Percentiles rank a stretch among this genome's conserved stretches.
These are phyloP conservation scores for Exophiala sideris DNA, from an alignment of 2,329 filamentous ascomycete genomes.

Conservation along the genomic window DNA sequence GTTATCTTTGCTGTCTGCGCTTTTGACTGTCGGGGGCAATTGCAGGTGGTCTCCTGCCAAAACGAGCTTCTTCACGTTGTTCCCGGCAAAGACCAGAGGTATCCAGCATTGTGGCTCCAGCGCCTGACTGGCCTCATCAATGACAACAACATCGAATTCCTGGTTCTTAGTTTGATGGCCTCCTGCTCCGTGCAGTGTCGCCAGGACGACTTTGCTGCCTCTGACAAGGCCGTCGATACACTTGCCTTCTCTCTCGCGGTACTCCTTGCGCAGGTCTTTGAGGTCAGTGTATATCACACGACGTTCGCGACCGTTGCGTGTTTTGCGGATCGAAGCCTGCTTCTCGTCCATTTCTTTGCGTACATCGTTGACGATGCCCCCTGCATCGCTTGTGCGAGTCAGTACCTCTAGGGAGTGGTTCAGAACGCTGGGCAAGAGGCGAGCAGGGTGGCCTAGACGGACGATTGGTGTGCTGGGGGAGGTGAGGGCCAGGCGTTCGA, in stretches of 20 bases:
- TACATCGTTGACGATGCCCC: slow-evolving; percentile 83
- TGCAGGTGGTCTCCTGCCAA: slow-evolving; percentile 94
- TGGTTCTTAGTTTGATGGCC: slow-evolving; percentile 59
- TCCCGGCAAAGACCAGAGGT: slow-evolving; percentile 64
- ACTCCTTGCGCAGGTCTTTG: slow-evolving; percentile 82
- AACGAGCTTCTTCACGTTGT: slow-evolving; percentile 65
- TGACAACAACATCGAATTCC: slow-evolving; percentile 90
- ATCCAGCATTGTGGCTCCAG: slow-evolving; percentile 98
- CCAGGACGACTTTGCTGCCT: slow-evolving; percentile 81
- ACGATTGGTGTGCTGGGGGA: slow-evolving; percentile 75
- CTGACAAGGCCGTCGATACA: slow-evolving; percentile 74
- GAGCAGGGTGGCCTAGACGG: slow-evolving; percentile 86
- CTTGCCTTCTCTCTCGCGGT: slow-evolving; percentile 74
- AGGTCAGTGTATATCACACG: slow-evolving; percentile 80
- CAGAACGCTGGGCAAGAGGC: slow-evolving; percentile 81
- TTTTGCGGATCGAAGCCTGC: slow-evolving; percentile 83
- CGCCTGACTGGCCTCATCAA: slow-evolving; percentile 94
- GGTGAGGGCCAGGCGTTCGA: slow-evolving; percentile 69
- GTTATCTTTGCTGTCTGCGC: slow-evolving; percentile 39
- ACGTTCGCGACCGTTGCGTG: slow-evolving; percentile 73
- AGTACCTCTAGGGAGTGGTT: slow-evolving; percentile 88
- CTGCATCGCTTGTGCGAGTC: slow-evolving; percentile 85
- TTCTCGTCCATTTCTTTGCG: slow-evolving; percentile 90
- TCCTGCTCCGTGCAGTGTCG: slow-evolving; percentile 88
- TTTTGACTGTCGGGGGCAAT: slow-evolving; percentile 88